Evolutionary conservation across 306 rosid genomes (phyloP).

Genomic region (Medicago arabica): DNA sequence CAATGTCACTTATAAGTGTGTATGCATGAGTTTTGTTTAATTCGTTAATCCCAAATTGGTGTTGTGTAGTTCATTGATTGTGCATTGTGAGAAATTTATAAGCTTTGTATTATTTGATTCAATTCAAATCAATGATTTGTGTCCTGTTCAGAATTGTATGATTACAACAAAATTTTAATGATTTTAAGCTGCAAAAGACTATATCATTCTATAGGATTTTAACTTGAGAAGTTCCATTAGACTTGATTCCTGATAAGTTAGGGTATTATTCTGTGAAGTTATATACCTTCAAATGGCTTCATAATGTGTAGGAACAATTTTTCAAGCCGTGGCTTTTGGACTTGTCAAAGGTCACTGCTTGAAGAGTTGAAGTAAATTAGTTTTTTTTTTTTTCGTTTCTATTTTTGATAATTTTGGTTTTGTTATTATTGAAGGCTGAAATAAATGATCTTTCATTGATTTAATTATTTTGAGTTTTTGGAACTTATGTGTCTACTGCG

Average conservation of each 20-base stretch:
- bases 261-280: constrained; percentile 7
- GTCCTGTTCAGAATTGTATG: neutral
- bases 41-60: constrained; percentile 5
- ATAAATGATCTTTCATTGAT: constrained; percentile 23
- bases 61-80: constrained; percentile 22
- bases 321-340: constrained; percentile 3
- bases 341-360: constrained; percentile 10
- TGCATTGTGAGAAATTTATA: constrained; percentile 14
- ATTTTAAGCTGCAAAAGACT: neutral
- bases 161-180: too few species aligned
- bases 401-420: constrained; percentile 5
- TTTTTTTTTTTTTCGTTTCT: neutral
- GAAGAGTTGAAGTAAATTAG: constrained; percentile 21
- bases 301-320: neutral
- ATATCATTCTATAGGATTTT: neutral
- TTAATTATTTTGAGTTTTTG: constrained; percentile 13
- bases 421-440: constrained; percentile 25
- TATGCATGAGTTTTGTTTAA: constrained; percentile 1
- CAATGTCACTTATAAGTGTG: neutral
- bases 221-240: neutral
- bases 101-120: neutral
- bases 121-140: neutral
- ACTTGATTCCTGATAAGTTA: neutral
- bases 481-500: constrained; percentile 49
- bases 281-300: neutral